A percentile compares a stretch with the other conserved stretches of the same genome.
phyloP scores from a whole-genome alignment of 331 rosid species.

The Malus hybrid region DNA sequence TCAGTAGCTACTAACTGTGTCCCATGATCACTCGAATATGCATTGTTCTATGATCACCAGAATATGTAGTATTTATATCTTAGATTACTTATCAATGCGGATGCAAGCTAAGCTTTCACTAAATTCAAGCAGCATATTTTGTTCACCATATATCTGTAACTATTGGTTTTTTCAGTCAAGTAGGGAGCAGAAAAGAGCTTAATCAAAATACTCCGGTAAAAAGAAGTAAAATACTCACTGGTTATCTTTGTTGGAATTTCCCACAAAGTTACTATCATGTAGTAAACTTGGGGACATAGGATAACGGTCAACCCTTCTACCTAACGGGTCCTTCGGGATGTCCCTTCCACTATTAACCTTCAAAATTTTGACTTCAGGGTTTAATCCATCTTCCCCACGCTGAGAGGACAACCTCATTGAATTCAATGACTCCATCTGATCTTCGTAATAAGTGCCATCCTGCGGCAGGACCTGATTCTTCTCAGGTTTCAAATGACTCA shows the following conservation, averaged over 20 bases:
- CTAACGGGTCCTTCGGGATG: constrained; percentile 55
- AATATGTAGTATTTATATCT: not conserved
- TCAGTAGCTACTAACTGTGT: not conserved
- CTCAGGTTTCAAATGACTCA: constrained; percentile 84
- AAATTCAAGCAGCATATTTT: not conserved
- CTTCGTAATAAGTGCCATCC: constrained; percentile 58
- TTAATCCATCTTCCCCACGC: constrained; percentile 65
- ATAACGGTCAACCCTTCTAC: constrained; percentile 44
- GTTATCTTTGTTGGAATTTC: constrained; percentile 55
- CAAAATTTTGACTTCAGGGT: constrained; percentile 47
- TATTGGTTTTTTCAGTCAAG: not conserved
- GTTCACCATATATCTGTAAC: not conserved
- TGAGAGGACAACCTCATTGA: constrained; percentile 56
- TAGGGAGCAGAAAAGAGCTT: not conserved
- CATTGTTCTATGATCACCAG: not conserved
- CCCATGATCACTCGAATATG: not conserved
- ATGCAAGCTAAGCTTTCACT: not conserved
- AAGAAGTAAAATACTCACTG: constrained; percentile 52
- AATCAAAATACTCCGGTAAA: not conserved
- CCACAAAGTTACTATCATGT: constrained; percentile 44
- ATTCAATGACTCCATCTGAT: constrained; percentile 50
- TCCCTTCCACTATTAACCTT: constrained; percentile 45
- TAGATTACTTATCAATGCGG: not conserved
- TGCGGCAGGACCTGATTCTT: constrained; percentile 97
- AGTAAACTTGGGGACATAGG: constrained; percentile 73